Conservation (phyloP, 208 protist species). For the Trypanosoma platydactyli region DNA sequence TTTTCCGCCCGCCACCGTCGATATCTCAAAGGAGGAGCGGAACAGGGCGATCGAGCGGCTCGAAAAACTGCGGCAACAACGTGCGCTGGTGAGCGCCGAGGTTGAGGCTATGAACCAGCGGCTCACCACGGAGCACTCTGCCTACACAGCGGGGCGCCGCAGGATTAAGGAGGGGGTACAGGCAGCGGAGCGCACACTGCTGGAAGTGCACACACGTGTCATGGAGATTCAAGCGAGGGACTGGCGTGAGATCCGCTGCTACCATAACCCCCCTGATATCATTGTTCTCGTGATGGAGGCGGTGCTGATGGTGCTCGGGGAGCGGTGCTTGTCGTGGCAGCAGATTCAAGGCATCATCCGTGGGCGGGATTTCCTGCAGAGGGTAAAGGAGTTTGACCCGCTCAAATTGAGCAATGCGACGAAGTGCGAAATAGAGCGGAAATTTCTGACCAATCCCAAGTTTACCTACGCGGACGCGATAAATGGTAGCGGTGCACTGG, state of each 20-base stretch:
- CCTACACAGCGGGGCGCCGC: conserved; percentile 26
- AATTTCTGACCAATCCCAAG: conserved; percentile 38
- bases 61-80: conserved; percentile 27
- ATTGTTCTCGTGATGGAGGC: conserved; percentile 49
- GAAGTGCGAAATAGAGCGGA: conserved; percentile 20
- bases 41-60: conserved; percentile 28
- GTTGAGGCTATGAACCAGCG: conserved; percentile 31
- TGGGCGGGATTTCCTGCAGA: conserved; percentile 33
- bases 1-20: neutral
- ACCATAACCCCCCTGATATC: conserved; percentile 53
- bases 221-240: conserved; percentile 39
- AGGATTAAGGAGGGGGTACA: conserved; percentile 16
- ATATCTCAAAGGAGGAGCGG: conserved; percentile 17
- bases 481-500: conserved; percentile 48
- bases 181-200: conserved; percentile 26
- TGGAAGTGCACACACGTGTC: conserved; percentile 31
- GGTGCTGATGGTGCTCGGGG: conserved; percentile 39
- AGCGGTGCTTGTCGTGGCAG: conserved; percentile 22
- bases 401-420: conserved; percentile 27
- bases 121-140: conserved; percentile 15
- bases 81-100: conserved; percentile 27
- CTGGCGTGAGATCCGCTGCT: conserved; percentile 61
- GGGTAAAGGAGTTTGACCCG: conserved; percentile 41
- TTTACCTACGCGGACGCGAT: conserved; percentile 57
- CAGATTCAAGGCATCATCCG: conserved; percentile 43